A percentile compares a stretch with the other conserved stretches of the same genome.
Evolutionary conservation across 306 rosid species (phyloP).

Genomic region (Coriaria nepalensis): DNA sequence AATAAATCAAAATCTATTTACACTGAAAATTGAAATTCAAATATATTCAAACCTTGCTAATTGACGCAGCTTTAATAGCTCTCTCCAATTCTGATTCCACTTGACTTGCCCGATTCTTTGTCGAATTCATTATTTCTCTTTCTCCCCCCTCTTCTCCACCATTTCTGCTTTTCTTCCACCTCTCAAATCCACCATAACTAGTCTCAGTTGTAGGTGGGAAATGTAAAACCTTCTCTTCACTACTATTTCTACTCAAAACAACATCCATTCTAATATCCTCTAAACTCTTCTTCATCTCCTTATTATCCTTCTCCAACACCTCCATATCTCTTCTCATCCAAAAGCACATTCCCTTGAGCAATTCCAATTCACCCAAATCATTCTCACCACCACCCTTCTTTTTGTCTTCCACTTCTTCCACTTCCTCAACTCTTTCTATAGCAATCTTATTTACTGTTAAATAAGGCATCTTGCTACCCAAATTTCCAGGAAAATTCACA

Average conservation of each 20-base stretch:
- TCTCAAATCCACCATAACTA: constrained; percentile 30
- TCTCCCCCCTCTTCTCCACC: constrained; percentile 21
- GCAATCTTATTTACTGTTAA: constrained; percentile 57
- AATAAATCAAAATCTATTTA: too few species aligned
- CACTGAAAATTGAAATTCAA: too few species aligned
- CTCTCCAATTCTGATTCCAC: constrained; percentile 76
- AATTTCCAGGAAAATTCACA: constrained; percentile 33
- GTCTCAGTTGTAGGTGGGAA: constrained; percentile 16
- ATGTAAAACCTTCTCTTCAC: constrained; percentile 13
- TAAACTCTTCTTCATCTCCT: constrained; percentile 46
- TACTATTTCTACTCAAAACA: constrained; percentile 18
- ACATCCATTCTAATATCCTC: constrained; percentile 37
- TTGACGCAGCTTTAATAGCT: constrained; percentile 73
- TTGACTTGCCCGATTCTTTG: constrained; percentile 26
- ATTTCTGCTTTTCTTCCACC: constrained; percentile 41
- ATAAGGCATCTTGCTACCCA: constrained; percentile 35
- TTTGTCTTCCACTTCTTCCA: constrained; percentile 22
- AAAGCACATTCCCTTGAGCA: constrained; percentile 43
- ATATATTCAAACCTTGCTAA: constrained; percentile 33
- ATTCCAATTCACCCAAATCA: constrained; percentile 28
- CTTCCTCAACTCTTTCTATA: constrained; percentile 44
- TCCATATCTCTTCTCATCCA: constrained; percentile 61
- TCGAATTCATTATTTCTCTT: constrained; percentile 29
- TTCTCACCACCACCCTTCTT: constrained; percentile 4
- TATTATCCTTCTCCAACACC: constrained; percentile 50